Conservation (phyloP, 805 yeast genomes). For the Candida insectalens region DNA sequence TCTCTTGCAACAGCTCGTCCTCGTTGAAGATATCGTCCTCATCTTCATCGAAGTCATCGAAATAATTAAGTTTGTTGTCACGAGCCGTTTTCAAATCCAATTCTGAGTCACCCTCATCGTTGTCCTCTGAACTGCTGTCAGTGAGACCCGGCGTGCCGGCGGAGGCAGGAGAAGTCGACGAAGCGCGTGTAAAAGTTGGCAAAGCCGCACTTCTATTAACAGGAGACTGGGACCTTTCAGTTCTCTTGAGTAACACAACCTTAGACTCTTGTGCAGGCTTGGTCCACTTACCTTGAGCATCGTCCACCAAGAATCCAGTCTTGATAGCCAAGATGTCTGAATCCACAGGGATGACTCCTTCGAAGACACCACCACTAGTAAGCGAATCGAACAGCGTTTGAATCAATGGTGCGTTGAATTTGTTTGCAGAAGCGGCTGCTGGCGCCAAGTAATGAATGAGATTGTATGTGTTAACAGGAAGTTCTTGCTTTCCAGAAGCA, state of each 20-base stretch:
- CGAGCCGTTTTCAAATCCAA: conserved; percentile 30
- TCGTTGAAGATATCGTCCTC: conserved; percentile 30
- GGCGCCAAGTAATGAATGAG: conserved; percentile 50
- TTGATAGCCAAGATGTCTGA: conserved; percentile 53
- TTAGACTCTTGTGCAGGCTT: conserved; percentile 30
- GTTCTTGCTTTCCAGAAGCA: conserved; percentile 34
- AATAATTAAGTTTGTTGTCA: conserved; percentile 42
- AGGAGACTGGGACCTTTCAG: not conserved
- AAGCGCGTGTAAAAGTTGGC: not conserved
- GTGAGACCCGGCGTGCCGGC: conserved; percentile 26
- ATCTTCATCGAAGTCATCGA: conserved; percentile 31
- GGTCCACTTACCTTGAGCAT: conserved; percentile 39
- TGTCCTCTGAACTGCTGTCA: conserved; percentile 32
- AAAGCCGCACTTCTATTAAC: not conserved
- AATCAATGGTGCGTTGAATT: conserved; percentile 38
- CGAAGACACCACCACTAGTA: conserved; percentile 33
- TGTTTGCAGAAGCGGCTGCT: conserved; percentile 30
- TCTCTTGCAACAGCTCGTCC: conserved; percentile 35
- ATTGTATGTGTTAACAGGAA: conserved; percentile 29
- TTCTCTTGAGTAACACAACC: conserved; percentile 15
- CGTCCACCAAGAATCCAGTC: conserved; percentile 47
- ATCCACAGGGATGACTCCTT: conserved; percentile 43
- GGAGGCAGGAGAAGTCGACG: conserved; percentile 3
- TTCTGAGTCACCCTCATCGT: conserved; percentile 24
- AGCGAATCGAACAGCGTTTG: conserved; percentile 30